Conservation (phyloP, 192 early-diverging fungal genomes). For the Entrophospora sp. region DNA sequence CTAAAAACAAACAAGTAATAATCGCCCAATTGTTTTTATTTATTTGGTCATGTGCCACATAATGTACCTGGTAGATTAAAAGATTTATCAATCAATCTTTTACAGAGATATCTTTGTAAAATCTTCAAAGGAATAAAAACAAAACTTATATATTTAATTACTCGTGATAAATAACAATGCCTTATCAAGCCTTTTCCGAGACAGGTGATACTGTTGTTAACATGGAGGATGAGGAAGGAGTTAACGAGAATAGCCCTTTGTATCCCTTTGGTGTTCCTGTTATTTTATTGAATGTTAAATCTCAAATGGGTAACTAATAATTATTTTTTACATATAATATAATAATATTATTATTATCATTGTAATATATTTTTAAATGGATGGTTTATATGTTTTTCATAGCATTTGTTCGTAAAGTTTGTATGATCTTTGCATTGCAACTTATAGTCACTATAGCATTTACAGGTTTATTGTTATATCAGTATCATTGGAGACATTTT, state of each 20-base stretch:
- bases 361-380: background rate
- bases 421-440: background rate
- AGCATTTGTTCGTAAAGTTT: constrained; percentile 18
- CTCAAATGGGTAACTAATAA: constrained; percentile 9
- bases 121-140: too few species aligned
- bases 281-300: background rate
- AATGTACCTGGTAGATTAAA: too few species aligned
- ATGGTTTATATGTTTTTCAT: background rate
- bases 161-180: too few species aligned
- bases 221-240: too few species aligned
- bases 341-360: background rate
- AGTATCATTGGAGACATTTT: background rate
- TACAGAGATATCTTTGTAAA: too few species aligned
- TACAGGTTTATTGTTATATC: background rate
- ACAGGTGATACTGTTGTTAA: too few species aligned
- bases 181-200: too few species aligned
- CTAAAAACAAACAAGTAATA: too few species aligned
- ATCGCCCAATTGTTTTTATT: too few species aligned
- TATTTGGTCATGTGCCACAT: too few species aligned
- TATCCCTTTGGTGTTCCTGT: constrained; percentile 18
- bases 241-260: background rate
- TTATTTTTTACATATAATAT: background rate
- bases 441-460: background rate
- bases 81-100: too few species aligned
- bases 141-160: too few species aligned